These are phyloP conservation scores for Taphrina sp. DNA, from an alignment of 1,139 yeast species.

Conservation along the genomic window DNA sequence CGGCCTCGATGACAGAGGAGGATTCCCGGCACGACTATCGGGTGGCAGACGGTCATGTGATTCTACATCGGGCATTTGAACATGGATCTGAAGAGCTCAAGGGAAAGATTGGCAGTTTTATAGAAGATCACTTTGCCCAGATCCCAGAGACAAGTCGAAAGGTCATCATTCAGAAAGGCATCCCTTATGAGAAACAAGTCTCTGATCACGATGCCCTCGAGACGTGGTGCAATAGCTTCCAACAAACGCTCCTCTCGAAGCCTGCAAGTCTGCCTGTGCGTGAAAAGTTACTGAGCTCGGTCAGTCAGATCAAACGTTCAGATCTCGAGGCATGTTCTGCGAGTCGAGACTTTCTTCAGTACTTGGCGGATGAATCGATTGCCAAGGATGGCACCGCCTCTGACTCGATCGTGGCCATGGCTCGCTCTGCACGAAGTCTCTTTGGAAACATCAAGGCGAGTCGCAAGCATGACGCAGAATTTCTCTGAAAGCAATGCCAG, in stretches of 20 bases:
- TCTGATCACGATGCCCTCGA: slow-evolving; percentile 7
- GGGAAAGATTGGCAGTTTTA: slow-evolving; percentile 37
- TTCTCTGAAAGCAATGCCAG: not conserved
- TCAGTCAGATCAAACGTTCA: slow-evolving; percentile 40
- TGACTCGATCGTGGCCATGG: slow-evolving; percentile 12
- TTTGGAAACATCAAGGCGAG: slow-evolving; percentile 22
- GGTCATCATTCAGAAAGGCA: slow-evolving; percentile 9
- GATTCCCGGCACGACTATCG: slow-evolving; percentile 34
- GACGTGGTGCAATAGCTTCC: slow-evolving; percentile 22
- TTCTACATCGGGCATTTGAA: slow-evolving; percentile 29
- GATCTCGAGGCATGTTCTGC: slow-evolving; percentile 38
- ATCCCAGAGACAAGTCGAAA: not conserved
- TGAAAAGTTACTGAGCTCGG: slow-evolving; percentile 40
- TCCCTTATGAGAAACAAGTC: not conserved
- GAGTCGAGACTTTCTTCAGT: slow-evolving; percentile 50
- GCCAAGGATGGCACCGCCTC: not conserved
- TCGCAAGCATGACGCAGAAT: slow-evolving; percentile 6
- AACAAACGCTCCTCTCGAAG: slow-evolving; percentile 5
- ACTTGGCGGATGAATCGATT: slow-evolving; percentile 56
- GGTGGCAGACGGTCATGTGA: slow-evolving; percentile 34
- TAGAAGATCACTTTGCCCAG: slow-evolving; percentile 38
- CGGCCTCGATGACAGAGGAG: slow-evolving; percentile 42
- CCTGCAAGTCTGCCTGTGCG: slow-evolving; percentile 29
- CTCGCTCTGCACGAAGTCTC: slow-evolving; percentile 16
- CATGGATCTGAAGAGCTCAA: slow-evolving; percentile 33